A percentile compares a stretch with the other conserved stretches of the same genome.
phyloP scores from a whole-genome alignment of 441 rosid species.

The Erodium trifolium region DNA sequence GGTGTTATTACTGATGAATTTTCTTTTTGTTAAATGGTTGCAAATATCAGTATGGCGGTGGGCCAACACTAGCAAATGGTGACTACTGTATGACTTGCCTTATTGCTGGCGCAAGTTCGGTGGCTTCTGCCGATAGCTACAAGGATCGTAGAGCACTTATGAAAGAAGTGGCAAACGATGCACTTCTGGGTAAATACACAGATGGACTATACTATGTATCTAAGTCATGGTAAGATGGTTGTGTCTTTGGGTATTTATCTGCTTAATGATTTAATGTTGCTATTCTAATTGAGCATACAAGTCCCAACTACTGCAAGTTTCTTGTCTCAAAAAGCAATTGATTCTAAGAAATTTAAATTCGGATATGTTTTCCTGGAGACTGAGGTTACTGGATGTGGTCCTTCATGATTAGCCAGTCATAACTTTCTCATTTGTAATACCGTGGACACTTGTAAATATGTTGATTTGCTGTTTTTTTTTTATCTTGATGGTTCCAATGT shows the following conservation, averaged over 20 bases:
- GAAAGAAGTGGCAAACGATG: constrained; percentile 64
- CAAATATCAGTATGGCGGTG: constrained; percentile 59
- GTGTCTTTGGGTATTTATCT: constrained; percentile 12
- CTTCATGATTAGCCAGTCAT: background rate
- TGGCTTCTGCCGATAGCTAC: constrained; percentile 84
- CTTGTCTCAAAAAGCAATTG: background rate
- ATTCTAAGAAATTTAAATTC: constrained; percentile 3
- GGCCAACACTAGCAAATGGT: constrained; percentile 57
- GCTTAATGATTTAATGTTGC: constrained; percentile 4
- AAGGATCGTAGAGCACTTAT: constrained; percentile 76
- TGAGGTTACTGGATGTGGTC: background rate
- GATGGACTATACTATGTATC: constrained; percentile 74
- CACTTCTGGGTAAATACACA: constrained; percentile 50
- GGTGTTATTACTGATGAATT: constrained; percentile 21
- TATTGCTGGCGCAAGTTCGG: constrained; percentile 54
- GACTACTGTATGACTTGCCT: constrained; percentile 83
- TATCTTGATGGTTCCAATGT: background rate
- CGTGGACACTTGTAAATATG: background rate
- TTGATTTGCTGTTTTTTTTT: background rate
- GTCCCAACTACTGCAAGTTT: background rate
- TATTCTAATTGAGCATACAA: background rate
- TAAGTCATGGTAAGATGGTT: constrained; percentile 59
- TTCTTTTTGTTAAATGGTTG: constrained; percentile 17
- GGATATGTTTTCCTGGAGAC: background rate
- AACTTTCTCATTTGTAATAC: background rate